Conservation (phyloP, 441 rosid genomes). For the Brassica balearica region DNA sequence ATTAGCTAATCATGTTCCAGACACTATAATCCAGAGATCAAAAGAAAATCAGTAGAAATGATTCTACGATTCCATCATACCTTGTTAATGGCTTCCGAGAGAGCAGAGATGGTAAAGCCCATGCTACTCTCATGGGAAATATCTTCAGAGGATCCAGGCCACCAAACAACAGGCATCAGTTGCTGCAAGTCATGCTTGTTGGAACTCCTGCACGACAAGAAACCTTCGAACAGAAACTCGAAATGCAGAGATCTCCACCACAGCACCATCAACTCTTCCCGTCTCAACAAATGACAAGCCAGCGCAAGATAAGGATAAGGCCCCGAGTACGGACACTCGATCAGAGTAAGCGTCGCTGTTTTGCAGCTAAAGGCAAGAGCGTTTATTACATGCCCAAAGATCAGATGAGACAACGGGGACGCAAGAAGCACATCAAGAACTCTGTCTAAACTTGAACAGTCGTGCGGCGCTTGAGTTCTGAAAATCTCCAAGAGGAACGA, state of each 20-base stretch:
- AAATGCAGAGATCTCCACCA: constrained; percentile 19
- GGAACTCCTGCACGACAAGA: constrained; percentile 79
- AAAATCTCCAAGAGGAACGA: constrained; percentile 82
- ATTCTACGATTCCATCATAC: constrained; percentile 44
- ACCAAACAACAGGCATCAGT: constrained; percentile 95
- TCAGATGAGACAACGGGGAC: constrained; percentile 59
- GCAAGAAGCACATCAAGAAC: constrained; percentile 72
- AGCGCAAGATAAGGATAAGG: no score
- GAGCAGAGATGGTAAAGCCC: constrained; percentile 77
- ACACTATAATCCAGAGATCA: constrained; percentile 18
- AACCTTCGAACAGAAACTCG: constrained; percentile 83
- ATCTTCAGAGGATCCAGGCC: constrained; percentile 98
- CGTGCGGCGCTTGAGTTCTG: constrained; percentile 78
- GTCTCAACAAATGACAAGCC: no score
- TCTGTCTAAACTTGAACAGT: constrained; percentile 72
- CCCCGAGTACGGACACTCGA: no score
- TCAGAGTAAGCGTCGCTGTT: constrained; percentile 25
- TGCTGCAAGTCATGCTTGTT: constrained; percentile 89
- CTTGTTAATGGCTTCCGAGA: constrained; percentile 83
- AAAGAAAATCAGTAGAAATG: constrained; percentile 6
- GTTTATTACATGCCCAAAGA: constrained; percentile 69
- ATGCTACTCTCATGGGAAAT: constrained; percentile 79
- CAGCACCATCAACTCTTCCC: no score
- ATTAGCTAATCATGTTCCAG: background rate
- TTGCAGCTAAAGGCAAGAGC: constrained; percentile 89